phyloP scores from a whole-genome alignment of 768 basidiomycete species.

The Podaxis sp. region DNA sequence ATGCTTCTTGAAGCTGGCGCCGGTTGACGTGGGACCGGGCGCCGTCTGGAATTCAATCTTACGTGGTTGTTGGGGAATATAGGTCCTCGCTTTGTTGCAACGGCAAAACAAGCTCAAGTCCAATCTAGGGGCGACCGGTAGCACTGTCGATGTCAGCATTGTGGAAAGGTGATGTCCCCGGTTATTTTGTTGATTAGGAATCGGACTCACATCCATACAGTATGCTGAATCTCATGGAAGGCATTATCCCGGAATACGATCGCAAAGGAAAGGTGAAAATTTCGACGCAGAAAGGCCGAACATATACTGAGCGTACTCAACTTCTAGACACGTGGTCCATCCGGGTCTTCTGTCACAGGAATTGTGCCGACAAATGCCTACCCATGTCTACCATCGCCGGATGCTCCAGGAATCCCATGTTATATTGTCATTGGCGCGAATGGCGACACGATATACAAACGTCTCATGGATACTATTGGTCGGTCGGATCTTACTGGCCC shows the following conservation, averaged over 20 bases:
- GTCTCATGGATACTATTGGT: constrained; percentile 59
- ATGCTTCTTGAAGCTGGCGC: neutral
- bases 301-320: neutral
- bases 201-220: constrained; percentile 28
- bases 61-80: neutral
- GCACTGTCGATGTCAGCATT: constrained; percentile 74
- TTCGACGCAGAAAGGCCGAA: neutral
- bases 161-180: constrained; percentile 52
- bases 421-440: constrained; percentile 75
- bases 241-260: constrained; percentile 73
- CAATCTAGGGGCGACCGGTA: constrained; percentile 33
- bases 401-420: constrained; percentile 34
- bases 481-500: constrained; percentile 60
- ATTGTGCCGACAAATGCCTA: constrained; percentile 78
- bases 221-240: constrained; percentile 78
- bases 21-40: neutral
- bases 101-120: constrained; percentile 33
- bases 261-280: constrained; percentile 58
- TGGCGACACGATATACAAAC: constrained; percentile 66
- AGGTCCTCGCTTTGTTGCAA: constrained; percentile 61
- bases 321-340: constrained; percentile 61
- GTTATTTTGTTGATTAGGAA: neutral
- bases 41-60: neutral
- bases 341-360: constrained; percentile 72
- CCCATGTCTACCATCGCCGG: constrained; percentile 53